Percentiles rank a stretch among this genome's conserved stretches.
Conservation (phyloP, 1,284 basidiomycete species). For the Pseudomicrostroma phylloplanum region DNA sequence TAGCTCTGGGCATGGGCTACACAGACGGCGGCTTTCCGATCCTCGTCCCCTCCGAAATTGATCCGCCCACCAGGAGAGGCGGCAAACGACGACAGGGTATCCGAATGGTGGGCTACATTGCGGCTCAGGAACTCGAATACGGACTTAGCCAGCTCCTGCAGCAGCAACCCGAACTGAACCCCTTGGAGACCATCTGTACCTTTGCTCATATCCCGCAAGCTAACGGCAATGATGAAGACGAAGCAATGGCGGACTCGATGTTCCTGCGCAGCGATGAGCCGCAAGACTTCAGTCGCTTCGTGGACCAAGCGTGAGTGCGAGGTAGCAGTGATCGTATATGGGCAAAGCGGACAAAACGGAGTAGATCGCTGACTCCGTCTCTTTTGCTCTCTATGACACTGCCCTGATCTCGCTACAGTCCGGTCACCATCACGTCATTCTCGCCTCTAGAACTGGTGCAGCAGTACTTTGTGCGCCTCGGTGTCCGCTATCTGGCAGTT, state of each 20-base stretch:
- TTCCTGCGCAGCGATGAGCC: constrained; percentile 20
- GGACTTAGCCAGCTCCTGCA: constrained; percentile 52
- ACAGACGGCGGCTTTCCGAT: constrained; percentile 88
- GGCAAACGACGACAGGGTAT: constrained; percentile 46
- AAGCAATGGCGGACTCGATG: constrained; percentile 22
- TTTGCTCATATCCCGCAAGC: constrained; percentile 27
- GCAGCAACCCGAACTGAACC: constrained; percentile 14
- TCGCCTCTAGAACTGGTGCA: constrained; percentile 83
- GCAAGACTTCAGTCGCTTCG: constrained; percentile 4
- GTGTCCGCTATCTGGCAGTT: constrained; percentile 57
- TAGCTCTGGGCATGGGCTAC: constrained; percentile 30
- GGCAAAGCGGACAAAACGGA: too few species aligned
- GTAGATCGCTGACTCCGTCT: too few species aligned
- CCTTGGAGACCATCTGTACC: constrained; percentile 16
- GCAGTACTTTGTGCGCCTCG: constrained; percentile 54
- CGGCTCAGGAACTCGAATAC: constrained; percentile 85
- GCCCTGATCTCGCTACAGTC: constrained; percentile 41
- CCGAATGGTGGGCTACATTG: constrained; percentile 86
- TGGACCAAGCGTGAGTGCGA: neutral
- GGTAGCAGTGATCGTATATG: neutral
- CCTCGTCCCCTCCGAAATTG: constrained; percentile 47
- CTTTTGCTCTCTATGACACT: too few species aligned
- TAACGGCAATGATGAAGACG: constrained; percentile 15
- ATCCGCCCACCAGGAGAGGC: constrained; percentile 16
- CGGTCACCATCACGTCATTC: constrained; percentile 71